A percentile compares a stretch with the other conserved stretches of the same genome.
phyloP scores from a whole-genome alignment of 768 basidiomycete species.

The Tylopilus plumbeoviolaceoides region DNA sequence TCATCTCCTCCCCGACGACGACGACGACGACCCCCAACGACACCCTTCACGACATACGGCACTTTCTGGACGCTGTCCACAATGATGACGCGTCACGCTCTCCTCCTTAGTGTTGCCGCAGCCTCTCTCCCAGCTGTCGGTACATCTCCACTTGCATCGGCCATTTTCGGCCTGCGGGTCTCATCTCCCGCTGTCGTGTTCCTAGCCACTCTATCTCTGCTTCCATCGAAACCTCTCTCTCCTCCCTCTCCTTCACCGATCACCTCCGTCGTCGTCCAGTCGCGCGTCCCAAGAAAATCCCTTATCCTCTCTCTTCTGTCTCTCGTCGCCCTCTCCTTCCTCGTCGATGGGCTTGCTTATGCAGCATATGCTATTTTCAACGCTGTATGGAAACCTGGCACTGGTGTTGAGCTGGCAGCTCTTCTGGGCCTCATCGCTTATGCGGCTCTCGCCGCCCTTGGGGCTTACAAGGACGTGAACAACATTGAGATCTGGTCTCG shows the following conservation, averaged over 20 bases:
- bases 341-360: constrained; percentile 74
- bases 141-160: constrained; percentile 23
- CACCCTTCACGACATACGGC: not conserved
- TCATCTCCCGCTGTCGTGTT: constrained; percentile 66
- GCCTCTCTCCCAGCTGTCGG: constrained; percentile 23
- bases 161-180: constrained; percentile 57
- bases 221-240: constrained; percentile 44
- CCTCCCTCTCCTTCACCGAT: constrained; percentile 55
- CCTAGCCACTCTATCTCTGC: constrained; percentile 56
- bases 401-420: constrained; percentile 65
- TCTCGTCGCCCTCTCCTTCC: constrained; percentile 65
- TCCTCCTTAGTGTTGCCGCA: constrained; percentile 19
- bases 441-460: constrained; percentile 67
- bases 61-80: constrained; percentile 1
- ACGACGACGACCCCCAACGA: not conserved
- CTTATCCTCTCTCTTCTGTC: constrained; percentile 71
- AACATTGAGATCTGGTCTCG: constrained; percentile 67
- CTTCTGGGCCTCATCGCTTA: constrained; percentile 68
- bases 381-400: constrained; percentile 58
- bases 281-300: constrained; percentile 67
- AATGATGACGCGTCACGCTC: constrained; percentile 26
- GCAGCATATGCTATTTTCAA: constrained; percentile 60
- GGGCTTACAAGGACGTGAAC: constrained; percentile 74
- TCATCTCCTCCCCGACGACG: not conserved
- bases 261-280: constrained; percentile 72